These are phyloP conservation scores for Hyaloscypha finlandica DNA, from an alignment of 495 filamentous ascomycete species.

Conservation along the genomic window DNA sequence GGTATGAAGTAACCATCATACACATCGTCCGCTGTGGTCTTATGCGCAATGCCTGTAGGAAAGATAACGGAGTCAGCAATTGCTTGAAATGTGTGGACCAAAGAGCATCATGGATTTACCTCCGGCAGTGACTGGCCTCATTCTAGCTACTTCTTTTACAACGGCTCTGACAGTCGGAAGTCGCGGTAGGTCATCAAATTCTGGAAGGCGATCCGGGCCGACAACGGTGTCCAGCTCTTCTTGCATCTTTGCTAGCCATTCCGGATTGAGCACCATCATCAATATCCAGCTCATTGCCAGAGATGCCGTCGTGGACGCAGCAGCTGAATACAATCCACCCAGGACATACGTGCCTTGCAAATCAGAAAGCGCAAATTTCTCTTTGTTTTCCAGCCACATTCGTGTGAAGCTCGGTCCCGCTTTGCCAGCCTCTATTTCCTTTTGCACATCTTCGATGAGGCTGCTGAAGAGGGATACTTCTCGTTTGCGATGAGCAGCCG, in stretches of 20 bases:
- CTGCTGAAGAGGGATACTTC: background rate
- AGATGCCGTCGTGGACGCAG: background rate
- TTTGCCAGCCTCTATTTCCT: background rate
- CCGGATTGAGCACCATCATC: background rate
- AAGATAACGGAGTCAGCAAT: too few species aligned
- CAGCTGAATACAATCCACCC: background rate
- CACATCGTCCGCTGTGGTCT: background rate
- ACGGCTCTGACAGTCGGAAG: background rate
- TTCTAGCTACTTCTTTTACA: background rate
- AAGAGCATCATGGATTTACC: too few species aligned
- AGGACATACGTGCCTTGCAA: background rate
- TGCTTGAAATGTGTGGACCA: too few species aligned
- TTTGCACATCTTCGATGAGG: background rate
- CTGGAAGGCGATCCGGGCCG: background rate
- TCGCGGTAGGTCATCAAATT: background rate
- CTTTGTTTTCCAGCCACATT: background rate
- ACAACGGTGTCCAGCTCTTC: background rate
- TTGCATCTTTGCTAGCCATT: background rate
- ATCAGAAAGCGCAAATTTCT: background rate
- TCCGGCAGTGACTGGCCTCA: background rate
- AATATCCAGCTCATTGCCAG: background rate
- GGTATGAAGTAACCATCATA: constrained; percentile 1
- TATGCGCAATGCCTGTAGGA: background rate
- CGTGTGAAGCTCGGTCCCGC: background rate
- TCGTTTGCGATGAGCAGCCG: background rate